Evolutionary conservation across 2,329 filamentous ascomycete species (phyloP), one percentile per base, ranked within the genome.

Genomic region (Fragosphaeria purpurea): DNA sequence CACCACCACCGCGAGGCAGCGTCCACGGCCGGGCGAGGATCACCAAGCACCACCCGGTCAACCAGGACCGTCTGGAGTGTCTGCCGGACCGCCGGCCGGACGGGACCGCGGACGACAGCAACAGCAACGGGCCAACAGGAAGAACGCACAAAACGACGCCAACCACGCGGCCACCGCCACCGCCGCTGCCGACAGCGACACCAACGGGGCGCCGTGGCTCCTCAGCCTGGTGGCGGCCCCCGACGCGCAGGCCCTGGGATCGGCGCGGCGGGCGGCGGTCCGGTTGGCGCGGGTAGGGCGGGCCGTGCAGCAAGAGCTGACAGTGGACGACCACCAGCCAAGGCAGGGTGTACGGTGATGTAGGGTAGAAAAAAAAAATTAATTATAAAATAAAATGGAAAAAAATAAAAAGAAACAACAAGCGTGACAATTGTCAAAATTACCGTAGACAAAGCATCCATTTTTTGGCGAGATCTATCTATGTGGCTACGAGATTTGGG

Each of bases 291-390:
- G 69, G 48, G 66, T 80, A 4, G 79, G 74, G 1, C 65, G 71
- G 52, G 71, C 74, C 44, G 73, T 82, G 45, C 79, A 82, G 60
- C 64, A 65, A 32, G 71, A 74, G 53, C 80, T 77, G 75, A 60
- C 63, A 1, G 65, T 65, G 30, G 66, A 69, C 22, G 22, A 22
- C 22, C 22, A 22, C 22, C 22, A 22, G 22, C 22, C 22, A 22
- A 22, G 22, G 22, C 22, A 22, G 22, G 22, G 22, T 22, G 22
- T 22, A 22, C 22, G 22, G 22, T 22, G 22, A 22, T 22, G 22
- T 22, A 22, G 22, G 22, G 22, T 22, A 50, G 56, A 62, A 37
- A 44, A 46, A 42, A 42, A 33, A 31, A 31, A 30, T 2, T 5
- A 7, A 34, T 7, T 31, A 10, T 11, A 12, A 33, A 13, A 42